A percentile compares a stretch with the other conserved stretches of the same genome.
phyloP scores from a whole-genome alignment of 2,329 filamentous ascomycete species.

The Paraconiothyrium sp. region DNA sequence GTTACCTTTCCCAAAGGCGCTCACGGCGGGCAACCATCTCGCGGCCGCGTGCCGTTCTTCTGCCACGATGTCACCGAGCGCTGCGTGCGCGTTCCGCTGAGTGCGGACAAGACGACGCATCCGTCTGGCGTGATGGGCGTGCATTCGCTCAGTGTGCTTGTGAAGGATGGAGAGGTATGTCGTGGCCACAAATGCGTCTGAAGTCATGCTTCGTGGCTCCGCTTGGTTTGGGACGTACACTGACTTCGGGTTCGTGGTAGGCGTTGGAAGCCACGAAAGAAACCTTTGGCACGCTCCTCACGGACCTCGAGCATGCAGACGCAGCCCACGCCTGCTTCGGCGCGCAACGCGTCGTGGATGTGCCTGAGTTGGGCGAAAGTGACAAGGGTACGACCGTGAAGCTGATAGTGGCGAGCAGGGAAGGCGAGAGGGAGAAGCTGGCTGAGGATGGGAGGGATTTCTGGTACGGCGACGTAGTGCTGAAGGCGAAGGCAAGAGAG shows the following conservation, averaged over 20 bases:
- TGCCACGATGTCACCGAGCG: conserved; percentile 68
- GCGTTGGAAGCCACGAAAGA: conserved; percentile 25
- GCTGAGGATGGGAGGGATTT: conserved; percentile 23
- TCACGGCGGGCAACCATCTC: conserved; percentile 40
- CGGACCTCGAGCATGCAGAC: conserved; percentile 18
- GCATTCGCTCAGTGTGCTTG: conserved; percentile 37
- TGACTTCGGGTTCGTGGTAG: not conserved
- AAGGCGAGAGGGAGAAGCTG: conserved; percentile 28
- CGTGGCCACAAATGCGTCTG: no score
- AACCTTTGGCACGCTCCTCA: conserved; percentile 28
- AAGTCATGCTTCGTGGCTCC: no score
- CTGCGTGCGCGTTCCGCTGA: conserved; percentile 63
- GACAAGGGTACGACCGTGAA: conserved; percentile 30
- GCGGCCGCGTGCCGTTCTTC: conserved; percentile 69
- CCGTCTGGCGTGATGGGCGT: conserved; percentile 61
- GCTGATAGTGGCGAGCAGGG: conserved; percentile 31
- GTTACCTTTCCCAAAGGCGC: conserved; percentile 61
- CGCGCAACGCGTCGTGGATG: not conserved
- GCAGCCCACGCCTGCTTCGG: not conserved
- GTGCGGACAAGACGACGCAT: conserved; percentile 56
- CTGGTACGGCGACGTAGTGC: conserved; percentile 41
- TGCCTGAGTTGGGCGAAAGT: conserved; percentile 23
- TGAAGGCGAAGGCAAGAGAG: conserved; percentile 23
- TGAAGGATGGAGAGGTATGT: conserved; percentile 22
- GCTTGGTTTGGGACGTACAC: no score